Evolutionary conservation across 495 filamentous ascomycete species (phyloP).

Genomic region (Xanthoparmelia taractica): DNA sequence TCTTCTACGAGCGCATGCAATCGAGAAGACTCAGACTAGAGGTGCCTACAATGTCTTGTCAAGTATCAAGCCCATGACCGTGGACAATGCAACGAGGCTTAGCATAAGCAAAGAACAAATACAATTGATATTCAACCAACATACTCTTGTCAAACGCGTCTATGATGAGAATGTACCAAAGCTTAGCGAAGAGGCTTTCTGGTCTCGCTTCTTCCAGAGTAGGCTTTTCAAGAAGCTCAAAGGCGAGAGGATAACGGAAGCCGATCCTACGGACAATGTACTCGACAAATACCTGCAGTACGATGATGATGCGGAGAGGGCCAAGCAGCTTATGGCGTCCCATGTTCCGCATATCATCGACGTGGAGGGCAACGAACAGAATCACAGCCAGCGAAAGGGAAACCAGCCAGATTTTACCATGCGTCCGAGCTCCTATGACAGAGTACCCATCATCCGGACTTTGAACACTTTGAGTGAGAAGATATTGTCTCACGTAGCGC

Average conservation of each 20-base stretch:
- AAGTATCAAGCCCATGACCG: conserved; percentile 71
- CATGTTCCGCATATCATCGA: conserved; percentile 84
- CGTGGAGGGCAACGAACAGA: conserved; percentile 86
- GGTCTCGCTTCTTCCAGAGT: conserved; percentile 86
- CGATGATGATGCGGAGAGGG: conserved; percentile 45
- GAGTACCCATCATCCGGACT: conserved; percentile 72
- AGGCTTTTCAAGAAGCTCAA: conserved; percentile 84
- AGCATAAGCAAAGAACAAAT: conserved; percentile 90
- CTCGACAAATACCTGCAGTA: conserved; percentile 77
- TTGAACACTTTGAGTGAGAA: conserved; percentile 84
- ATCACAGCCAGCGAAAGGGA: conserved; percentile 67
- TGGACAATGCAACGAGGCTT: conserved; percentile 68
- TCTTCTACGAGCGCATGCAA: conserved; percentile 79
- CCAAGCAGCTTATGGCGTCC: conserved; percentile 44
- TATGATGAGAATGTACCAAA: conserved; percentile 92
- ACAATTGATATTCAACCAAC: conserved; percentile 82
- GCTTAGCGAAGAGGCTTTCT: conserved; percentile 71
- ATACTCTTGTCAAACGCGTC: conserved; percentile 80
- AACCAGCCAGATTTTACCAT: conserved; percentile 84
- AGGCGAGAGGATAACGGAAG: conserved; percentile 72
- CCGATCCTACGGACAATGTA: conserved; percentile 61
- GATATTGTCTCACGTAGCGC: conserved; percentile 76
- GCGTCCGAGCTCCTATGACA: conserved; percentile 59
- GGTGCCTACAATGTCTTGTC: conserved; percentile 91
- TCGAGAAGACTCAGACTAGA: conserved; percentile 73